Evolutionary conservation across 2,329 filamentous ascomycete species (phyloP).

Genomic region (Aspergillus hiratsukae): DNA sequence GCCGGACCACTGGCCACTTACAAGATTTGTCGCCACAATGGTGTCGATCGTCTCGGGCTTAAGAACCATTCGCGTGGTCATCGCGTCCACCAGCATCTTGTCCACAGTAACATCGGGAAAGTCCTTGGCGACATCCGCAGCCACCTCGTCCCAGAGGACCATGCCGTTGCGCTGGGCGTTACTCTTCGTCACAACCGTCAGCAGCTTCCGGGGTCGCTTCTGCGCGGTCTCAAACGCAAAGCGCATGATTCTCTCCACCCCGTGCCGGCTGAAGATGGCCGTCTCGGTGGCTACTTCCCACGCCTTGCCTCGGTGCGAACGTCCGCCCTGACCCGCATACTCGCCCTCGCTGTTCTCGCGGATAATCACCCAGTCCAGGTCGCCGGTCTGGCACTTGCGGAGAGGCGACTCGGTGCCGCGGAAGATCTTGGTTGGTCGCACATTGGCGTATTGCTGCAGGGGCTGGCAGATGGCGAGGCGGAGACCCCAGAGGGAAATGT

Average conservation of each 20-base stretch:
- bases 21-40: constrained; percentile 59
- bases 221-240: constrained; percentile 61
- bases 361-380: constrained; percentile 64
- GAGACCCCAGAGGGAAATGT: constrained; percentile 63
- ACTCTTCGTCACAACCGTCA: constrained; percentile 63
- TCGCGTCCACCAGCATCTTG: constrained; percentile 65
- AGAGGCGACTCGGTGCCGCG: constrained; percentile 58
- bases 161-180: constrained; percentile 64
- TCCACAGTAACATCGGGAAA: constrained; percentile 59
- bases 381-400: constrained; percentile 49
- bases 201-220: constrained; percentile 51
- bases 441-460: constrained; percentile 65
- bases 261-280: constrained; percentile 59
- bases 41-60: constrained; percentile 58
- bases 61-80: constrained; percentile 61
- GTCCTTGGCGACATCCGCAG: constrained; percentile 50
- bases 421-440: constrained; percentile 61
- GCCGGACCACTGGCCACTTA: constrained; percentile 11
- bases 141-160: constrained; percentile 65
- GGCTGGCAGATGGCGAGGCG: constrained; percentile 64
- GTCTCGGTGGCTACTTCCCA: constrained; percentile 62
- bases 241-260: constrained; percentile 56
- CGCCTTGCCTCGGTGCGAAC: constrained; percentile 53
- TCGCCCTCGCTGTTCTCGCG: constrained; percentile 65
- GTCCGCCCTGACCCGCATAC: constrained; percentile 61